A percentile compares a stretch with the other conserved stretches of the same genome.
These are phyloP conservation scores for Verticillium albo-atrum DNA, from an alignment of 2,329 filamentous ascomycete genomes.

Conservation along the genomic window DNA sequence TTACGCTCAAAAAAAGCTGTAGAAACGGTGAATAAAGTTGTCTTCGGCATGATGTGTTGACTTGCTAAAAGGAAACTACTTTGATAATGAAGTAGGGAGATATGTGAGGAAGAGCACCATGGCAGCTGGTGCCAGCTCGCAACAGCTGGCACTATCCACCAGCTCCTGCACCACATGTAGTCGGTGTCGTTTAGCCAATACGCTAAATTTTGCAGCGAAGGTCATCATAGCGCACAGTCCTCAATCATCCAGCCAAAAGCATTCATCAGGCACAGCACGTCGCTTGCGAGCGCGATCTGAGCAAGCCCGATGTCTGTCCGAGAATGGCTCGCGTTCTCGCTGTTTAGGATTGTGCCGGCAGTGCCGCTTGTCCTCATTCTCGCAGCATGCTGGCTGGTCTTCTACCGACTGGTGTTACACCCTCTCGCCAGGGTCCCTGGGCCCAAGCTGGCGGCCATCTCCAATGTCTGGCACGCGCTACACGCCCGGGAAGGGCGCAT, in stretches of 20 bases:
- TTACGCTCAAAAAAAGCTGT: too few species aligned
- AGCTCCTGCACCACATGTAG: too few species aligned
- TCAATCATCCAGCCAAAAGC: not conserved
- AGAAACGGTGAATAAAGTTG: too few species aligned
- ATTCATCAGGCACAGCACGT: not conserved
- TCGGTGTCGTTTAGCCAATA: too few species aligned
- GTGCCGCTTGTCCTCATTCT: not conserved
- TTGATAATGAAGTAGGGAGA: too few species aligned
- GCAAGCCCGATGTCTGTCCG: not conserved
- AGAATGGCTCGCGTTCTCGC: not conserved
- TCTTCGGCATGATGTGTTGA: too few species aligned
- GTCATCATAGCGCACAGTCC: not conserved
- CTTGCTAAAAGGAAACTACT: too few species aligned
- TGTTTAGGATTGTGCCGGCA: not conserved
- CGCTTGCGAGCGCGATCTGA: not conserved
- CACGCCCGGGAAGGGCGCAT: slow-evolving; percentile 39
- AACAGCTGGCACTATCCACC: too few species aligned
- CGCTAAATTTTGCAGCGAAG: not conserved
- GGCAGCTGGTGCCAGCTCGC: too few species aligned
- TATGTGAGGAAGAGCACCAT: too few species aligned
- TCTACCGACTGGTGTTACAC: slow-evolving; percentile 38
- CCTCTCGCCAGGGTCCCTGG: slow-evolving; percentile 41
- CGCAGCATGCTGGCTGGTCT: not conserved
- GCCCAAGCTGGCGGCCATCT: slow-evolving; percentile 39
- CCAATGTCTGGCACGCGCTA: slow-evolving; percentile 42